A percentile compares a stretch with the other conserved stretches of the same genome.
These are phyloP conservation scores for Saccharomycopsis malanga DNA, from an alignment of 805 yeast genomes.

Conservation along the genomic window DNA sequence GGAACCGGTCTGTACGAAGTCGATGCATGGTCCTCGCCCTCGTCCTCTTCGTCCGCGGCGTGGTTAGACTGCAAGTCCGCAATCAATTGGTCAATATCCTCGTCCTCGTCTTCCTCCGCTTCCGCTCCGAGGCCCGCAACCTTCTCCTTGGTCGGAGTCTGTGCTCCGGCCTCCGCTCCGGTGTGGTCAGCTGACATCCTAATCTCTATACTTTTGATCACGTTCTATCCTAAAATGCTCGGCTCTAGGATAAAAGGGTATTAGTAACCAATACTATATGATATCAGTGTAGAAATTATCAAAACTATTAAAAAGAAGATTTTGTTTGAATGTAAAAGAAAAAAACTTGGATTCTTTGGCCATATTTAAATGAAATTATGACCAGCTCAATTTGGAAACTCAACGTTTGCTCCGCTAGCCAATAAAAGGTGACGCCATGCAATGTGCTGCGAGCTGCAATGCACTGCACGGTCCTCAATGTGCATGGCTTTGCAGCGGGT, in stretches of 20 bases:
- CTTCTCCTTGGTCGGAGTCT: constrained; percentile 45
- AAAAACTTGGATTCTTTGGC: neutral
- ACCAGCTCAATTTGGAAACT: neutral
- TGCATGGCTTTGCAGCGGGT: too few species aligned
- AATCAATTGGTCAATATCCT: constrained; percentile 65
- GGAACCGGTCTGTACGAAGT: constrained; percentile 72
- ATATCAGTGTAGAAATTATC: neutral
- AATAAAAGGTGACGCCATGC: too few species aligned
- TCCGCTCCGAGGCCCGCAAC: constrained; percentile 46
- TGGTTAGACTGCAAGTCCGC: constrained; percentile 67
- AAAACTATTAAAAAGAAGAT: neutral
- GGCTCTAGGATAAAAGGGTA: neutral
- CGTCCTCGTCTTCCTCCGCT: constrained; percentile 57
- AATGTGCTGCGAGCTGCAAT: too few species aligned
- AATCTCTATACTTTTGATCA: neutral
- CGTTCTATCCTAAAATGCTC: neutral
- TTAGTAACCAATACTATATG: neutral
- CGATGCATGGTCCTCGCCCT: constrained; percentile 42
- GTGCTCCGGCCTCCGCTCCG: constrained; percentile 4
- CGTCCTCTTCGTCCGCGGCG: constrained; percentile 44
- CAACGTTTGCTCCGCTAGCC: neutral
- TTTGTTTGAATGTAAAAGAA: neutral
- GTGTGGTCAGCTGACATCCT: constrained; percentile 16
- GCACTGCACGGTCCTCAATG: too few species aligned
- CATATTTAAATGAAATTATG: constrained; percentile 5